A percentile compares a stretch with the other conserved stretches of the same genome.
Evolutionary conservation across 257 asterid species (phyloP).

Genomic region (Solanum tarapatanum): DNA sequence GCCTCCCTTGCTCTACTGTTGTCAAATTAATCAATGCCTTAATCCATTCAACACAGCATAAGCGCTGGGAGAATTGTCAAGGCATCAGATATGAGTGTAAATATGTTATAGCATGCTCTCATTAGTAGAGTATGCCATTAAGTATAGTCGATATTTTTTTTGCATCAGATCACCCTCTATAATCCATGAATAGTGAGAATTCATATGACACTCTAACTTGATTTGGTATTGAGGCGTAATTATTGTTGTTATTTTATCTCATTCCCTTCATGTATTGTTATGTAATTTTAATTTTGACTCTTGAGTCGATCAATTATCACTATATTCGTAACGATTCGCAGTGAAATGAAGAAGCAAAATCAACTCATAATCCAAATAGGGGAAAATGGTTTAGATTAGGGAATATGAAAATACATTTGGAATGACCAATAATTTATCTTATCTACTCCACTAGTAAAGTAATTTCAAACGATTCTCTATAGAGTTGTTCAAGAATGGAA

Average conservation of each 20-base stretch:
- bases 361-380: background rate
- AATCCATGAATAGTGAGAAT: background rate
- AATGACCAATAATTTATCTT: background rate
- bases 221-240: background rate
- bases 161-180: background rate
- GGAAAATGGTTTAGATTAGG: background rate
- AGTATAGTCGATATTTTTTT: too few relatives aligned
- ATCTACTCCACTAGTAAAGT: background rate
- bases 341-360: background rate
- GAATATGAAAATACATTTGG: background rate
- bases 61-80: background rate
- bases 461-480: background rate
- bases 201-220: background rate
- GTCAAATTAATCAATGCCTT: background rate
- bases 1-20: background rate
- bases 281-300: background rate
- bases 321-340: background rate
- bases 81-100: background rate
- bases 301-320: background rate
- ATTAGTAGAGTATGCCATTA: background rate
- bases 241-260: background rate
- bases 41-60: background rate
- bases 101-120: background rate
- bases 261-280: background rate
- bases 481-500: constrained; percentile 47